phyloP scores from a whole-genome alignment of 345 rosid genomes.

The Gossypium mustelinum region DNA sequence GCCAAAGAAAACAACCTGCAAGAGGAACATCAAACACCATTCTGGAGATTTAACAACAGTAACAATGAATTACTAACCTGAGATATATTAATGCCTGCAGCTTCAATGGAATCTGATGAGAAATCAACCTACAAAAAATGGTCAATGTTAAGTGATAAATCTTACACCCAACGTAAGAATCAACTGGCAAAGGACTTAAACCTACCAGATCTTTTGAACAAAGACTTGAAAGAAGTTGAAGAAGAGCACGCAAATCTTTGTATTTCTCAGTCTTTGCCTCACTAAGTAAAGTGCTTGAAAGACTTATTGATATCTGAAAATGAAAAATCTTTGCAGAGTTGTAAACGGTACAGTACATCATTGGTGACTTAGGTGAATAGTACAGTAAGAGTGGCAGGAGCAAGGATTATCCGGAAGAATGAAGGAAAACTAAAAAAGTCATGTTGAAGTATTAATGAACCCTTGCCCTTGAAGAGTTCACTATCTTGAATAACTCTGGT shows the following conservation, averaged over 20 bases:
- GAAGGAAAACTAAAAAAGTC: neutral
- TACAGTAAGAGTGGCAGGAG: neutral
- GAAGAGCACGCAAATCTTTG: conserved; percentile 91
- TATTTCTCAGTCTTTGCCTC: conserved; percentile 83
- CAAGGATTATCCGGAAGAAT: neutral
- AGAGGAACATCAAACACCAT: conserved; percentile 33
- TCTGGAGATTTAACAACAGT: conserved; percentile 13
- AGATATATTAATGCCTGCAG: conserved; percentile 66
- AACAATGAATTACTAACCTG: conserved; percentile 48
- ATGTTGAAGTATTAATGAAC: too few relatives aligned
- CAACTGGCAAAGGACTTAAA: neutral
- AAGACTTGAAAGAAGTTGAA: conserved; percentile 88
- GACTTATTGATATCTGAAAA: conserved; percentile 63
- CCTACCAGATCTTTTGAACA: conserved; percentile 94
- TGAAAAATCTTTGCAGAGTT: neutral
- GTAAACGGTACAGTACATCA: neutral
- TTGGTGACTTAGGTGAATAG: neutral
- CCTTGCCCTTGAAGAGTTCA: neutral
- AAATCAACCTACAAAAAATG: conserved; percentile 68
- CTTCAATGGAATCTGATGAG: conserved; percentile 73
- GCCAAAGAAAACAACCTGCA: conserved; percentile 91
- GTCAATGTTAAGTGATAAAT: neutral
- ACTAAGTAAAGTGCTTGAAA: conserved; percentile 73
- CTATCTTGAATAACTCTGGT: neutral
- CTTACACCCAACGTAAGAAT: neutral